Evolutionary conservation across 2,329 filamentous ascomycete genomes (phyloP), one percentile per base, ranked within the genome.

Genomic region (Penicillium aurantiogriseum): DNA sequence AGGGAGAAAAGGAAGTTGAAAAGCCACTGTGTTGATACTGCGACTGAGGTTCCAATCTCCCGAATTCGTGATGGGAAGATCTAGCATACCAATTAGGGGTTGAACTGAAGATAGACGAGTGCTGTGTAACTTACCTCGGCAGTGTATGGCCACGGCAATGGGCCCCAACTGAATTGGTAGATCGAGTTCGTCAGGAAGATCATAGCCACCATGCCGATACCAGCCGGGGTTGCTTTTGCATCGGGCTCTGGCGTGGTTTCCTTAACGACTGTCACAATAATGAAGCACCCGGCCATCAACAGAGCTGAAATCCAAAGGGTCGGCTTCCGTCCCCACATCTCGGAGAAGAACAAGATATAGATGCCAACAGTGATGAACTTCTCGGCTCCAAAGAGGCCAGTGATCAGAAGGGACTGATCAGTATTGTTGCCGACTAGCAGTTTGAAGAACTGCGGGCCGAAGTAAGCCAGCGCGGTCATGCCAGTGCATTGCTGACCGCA

Each of bases 381-480:
- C 55, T 81, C 76, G 1, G 81, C 73, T 4, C 81, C 80, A 42
- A 83, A 83, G 60, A 83, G 79, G 4, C 80, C 80, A 2, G 69
- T 55, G 69, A 83, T 74, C 7, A 83, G 71, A 19, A 82, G 73
- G n/a, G 77, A 75, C 17, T 68, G 64, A 27, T 68, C 63, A 31
- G 75, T 67, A 17, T 79, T 78, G 6, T 78, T 76, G 3, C 80
- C 80, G 23, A 83, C 78, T 4, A 67, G 39, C 4, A 79, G 72
- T 35, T 75, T 73, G 70, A 83, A 83, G 51, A 83, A 78, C 59
- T 83, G 80, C 0, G 80, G 80, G 1, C 79, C 79, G 63, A 79
- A 83, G 59, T 71, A 71, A 1, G 69, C 81, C 13, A 83, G 67
- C 0, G 78, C 78, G 0, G 79, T 82, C 59, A 80, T 81, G 46